Evolutionary conservation across 345 rosid genomes (phyloP).

Genomic region (Gynandropsis gynandra): DNA sequence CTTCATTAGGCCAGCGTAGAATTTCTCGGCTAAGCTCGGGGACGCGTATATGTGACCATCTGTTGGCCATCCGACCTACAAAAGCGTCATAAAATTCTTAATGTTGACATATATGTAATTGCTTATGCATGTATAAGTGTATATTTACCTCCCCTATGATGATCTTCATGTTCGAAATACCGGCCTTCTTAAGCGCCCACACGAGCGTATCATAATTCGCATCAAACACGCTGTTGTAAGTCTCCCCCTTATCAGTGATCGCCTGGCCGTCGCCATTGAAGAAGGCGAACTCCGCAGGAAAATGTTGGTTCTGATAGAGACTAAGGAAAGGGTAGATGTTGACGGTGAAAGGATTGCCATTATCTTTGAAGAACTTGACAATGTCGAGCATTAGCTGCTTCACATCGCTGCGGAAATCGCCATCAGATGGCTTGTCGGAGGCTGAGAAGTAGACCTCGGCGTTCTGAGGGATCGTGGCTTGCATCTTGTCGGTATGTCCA

Average conservation of each 20-base stretch:
- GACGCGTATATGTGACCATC: conserved; percentile 44
- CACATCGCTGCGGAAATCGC: conserved; percentile 45
- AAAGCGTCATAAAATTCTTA: background rate
- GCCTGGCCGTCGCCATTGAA: conserved; percentile 30
- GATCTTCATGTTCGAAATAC: conserved; percentile 39
- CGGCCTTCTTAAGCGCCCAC: conserved; percentile 46
- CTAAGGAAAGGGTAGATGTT: conserved; percentile 90
- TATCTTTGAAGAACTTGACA: conserved; percentile 34
- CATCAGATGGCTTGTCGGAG: conserved; percentile 58
- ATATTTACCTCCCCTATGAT: conserved; percentile 55
- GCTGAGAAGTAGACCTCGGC: conserved; percentile 68
- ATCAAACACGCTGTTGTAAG: conserved; percentile 62
- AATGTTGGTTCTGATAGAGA: conserved; percentile 45
- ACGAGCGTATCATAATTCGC: conserved; percentile 85
- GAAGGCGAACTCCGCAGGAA: conserved; percentile 66
- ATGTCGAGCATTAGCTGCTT: conserved; percentile 36
- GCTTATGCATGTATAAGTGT: too few species aligned
- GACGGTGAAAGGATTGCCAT: conserved; percentile 56
- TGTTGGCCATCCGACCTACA: conserved; percentile 83
- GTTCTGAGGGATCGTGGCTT: conserved; percentile 61
- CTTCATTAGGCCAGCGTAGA: conserved; percentile 64
- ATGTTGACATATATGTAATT: too few species aligned
- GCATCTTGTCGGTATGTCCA: conserved; percentile 42
- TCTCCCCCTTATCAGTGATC: conserved; percentile 30
- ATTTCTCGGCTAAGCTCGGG: conserved; percentile 38